phyloP scores from a whole-genome alignment of 306 rosid species.

The Sicyos edulis region DNA sequence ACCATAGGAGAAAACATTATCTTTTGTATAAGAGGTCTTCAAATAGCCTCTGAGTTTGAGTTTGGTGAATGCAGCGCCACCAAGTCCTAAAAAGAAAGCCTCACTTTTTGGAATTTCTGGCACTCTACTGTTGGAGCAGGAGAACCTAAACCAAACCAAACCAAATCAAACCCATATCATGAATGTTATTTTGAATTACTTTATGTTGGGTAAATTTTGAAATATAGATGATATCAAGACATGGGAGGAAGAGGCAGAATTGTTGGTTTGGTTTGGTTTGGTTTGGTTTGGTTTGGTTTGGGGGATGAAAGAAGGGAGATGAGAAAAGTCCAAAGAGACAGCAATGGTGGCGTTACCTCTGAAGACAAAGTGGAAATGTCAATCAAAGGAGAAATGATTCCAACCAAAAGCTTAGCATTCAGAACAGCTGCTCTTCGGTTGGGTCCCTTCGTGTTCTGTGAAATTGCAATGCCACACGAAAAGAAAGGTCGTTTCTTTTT shows the following conservation, averaged over 20 bases:
- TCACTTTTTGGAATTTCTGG: background rate
- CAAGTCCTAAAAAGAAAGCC: background rate
- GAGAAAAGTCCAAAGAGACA: background rate
- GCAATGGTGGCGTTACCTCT: background rate
- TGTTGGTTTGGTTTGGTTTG: no score
- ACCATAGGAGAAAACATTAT: background rate
- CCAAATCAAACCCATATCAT: background rate
- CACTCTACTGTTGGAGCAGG: background rate
- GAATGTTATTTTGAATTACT: no score
- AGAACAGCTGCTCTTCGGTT: background rate
- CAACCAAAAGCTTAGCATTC: conserved; percentile 11
- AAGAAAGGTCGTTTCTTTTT: background rate
- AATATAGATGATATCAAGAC: no score
- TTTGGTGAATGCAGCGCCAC: background rate
- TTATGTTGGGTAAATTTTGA: no score
- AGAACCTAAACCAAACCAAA: background rate
- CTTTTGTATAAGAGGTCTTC: background rate
- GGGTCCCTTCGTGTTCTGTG: background rate
- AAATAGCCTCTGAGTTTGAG: background rate
- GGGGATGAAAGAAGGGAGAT: background rate
- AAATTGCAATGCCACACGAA: background rate
- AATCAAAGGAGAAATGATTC: conserved; percentile 21
- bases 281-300: no score
- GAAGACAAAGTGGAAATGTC: conserved; percentile 18
- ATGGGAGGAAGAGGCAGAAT: no score